Percentiles rank a stretch among this genome's conserved stretches.
phyloP scores from a whole-genome alignment of 805 yeast species.

The Zygosaccharomyces bailii region DNA sequence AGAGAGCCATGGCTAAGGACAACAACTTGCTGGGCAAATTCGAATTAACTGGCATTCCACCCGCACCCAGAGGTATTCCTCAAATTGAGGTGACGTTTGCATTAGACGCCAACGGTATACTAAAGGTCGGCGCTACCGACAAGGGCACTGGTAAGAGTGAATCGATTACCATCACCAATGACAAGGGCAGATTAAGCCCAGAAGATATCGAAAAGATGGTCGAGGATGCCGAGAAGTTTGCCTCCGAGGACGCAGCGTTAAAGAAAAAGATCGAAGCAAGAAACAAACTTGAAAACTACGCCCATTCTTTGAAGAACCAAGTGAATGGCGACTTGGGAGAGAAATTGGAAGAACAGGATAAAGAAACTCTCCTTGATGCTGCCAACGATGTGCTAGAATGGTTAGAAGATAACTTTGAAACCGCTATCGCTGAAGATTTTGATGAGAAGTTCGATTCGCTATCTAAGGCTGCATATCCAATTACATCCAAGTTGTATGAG shows the following conservation, averaged over 20 bases:
- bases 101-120: conserved; percentile 94
- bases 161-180: conserved; percentile 87
- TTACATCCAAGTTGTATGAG: conserved; percentile 80
- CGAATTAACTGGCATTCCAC: conserved; percentile 95
- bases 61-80: conserved; percentile 99
- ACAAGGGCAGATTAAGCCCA: conserved; percentile 88
- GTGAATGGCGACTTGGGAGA: conserved; percentile 61
- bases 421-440: conserved; percentile 88
- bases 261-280: conserved; percentile 85
- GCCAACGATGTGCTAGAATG: conserved; percentile 81
- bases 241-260: conserved; percentile 82
- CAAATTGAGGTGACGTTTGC: conserved; percentile 97
- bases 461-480: conserved; percentile 82
- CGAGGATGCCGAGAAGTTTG: conserved; percentile 92
- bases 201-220: conserved; percentile 98
- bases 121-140: conserved; percentile 90
- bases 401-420: conserved; percentile 80
- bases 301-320: conserved; percentile 75
- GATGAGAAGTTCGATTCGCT: conserved; percentile 87
- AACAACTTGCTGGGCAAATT: conserved; percentile 95
- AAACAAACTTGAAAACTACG: conserved; percentile 84
- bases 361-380: conserved; percentile 84
- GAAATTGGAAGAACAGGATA: conserved; percentile 84
- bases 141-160: conserved; percentile 93
- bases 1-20: conserved; percentile 91